Conservation (phyloP, 768 basidiomycete species). For the Gloeopeniophorella convolvens region DNA sequence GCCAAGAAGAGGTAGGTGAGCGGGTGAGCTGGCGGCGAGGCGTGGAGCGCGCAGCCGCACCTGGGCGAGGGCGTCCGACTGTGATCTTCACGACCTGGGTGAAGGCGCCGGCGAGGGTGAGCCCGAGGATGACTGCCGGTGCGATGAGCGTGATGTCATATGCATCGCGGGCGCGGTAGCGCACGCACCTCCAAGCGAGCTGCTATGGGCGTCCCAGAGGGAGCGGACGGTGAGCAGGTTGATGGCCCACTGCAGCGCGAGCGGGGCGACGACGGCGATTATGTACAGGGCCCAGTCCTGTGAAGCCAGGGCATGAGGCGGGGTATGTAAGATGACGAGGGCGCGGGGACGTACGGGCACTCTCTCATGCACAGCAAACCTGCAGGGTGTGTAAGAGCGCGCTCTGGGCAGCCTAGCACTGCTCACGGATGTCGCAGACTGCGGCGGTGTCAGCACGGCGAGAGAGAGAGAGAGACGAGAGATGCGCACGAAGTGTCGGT, state of each 20-base stretch:
- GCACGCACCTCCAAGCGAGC: slow-evolving; percentile 42
- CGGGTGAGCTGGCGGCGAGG: background rate
- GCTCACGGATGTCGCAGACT: slow-evolving; percentile 36
- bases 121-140: slow-evolving; percentile 61
- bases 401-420: background rate
- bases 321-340: background rate
- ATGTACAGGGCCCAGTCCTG: slow-evolving; percentile 25
- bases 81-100: slow-evolving; percentile 84
- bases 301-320: background rate
- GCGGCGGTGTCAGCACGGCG: slow-evolving; percentile 14
- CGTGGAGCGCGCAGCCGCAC: slow-evolving; percentile 29
- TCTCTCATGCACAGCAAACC: slow-evolving; percentile 69
- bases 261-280: slow-evolving; percentile 55
- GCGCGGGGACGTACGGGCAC: slow-evolving; percentile 50
- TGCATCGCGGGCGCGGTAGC: background rate
- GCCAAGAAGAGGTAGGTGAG: background rate
- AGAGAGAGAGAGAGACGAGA: slow-evolving; percentile 12
- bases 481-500: slow-evolving; percentile 63
- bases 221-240: slow-evolving; percentile 70
- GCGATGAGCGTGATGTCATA: slow-evolving; percentile 2
- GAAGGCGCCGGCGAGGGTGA: slow-evolving; percentile 68
- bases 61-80: slow-evolving; percentile 87
- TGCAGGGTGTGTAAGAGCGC: slow-evolving; percentile 24
- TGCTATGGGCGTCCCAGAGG: slow-evolving; percentile 85
- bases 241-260: slow-evolving; percentile 61